Base-by-base conservation (phyloP, 768 basidiomycete genomes). In the Lactifluus subvellereus region DNA sequence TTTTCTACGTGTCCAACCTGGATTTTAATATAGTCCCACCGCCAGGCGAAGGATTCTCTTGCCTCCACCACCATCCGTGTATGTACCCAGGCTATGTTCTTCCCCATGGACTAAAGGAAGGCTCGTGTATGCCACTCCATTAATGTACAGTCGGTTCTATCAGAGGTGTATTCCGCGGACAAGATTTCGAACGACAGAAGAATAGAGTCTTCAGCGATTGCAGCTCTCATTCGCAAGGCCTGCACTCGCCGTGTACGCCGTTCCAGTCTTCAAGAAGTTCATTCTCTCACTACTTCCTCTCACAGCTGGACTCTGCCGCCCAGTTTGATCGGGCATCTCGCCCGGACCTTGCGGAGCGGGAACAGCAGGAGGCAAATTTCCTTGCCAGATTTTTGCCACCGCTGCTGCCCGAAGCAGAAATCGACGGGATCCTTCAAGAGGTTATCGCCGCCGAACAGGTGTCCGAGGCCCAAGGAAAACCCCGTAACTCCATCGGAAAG, bases 91-190 rank as follows among this genome's bases (percentile, higher is more conserved):
- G 40, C 48, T 43, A 33, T 16, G 37, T 45, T 48, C 9, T 20
- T 20, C 22, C 35, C n/a, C 54, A 8, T 40, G 33, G 18, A 22
- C 38, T 53, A 40, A 53, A 3, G 14, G 33, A 27, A 49, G 37
- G 48, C 52, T 43, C 18, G 45, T 62, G 22, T 27, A 30, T 32
- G 40, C 27, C 30, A 47, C 43, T 45, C 6, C 35, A 33, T n/a
- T 55, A n/a, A 4, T 59, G 10, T 63, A 40, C 64, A 89, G 88
- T 84, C 86, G 30, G 79, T 88, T 37, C 77, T 90, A 18, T 78
- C 88, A 10, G 88, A 90, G 61, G 78, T 90, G 2, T 83, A 89
- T 66, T 78, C 81, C 9, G 79, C 83, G 40, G 88, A 89, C 73
- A 90, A 90, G 72, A 70, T 72, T 7, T 72, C 79, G 32, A 70